These are phyloP conservation scores for Candida buenavistaensis DNA, from an alignment of 1,139 yeast genomes.

Conservation along the genomic window DNA sequence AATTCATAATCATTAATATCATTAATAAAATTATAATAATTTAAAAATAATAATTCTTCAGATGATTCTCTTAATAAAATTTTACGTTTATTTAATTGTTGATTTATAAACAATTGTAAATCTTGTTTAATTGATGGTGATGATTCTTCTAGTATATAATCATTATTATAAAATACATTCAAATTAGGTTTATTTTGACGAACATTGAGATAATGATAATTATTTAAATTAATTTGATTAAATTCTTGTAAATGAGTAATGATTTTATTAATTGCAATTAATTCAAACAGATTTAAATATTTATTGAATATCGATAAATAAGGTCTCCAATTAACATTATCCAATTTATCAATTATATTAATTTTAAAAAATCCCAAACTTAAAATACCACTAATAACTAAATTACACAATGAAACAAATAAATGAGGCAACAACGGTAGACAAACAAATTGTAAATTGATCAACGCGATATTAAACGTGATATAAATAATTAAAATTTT, in stretches of 20 bases:
- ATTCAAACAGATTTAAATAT: slow-evolving; percentile 28
- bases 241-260: slow-evolving; percentile 42
- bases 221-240: slow-evolving; percentile 38
- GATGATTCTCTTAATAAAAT: slow-evolving; percentile 34
- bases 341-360: slow-evolving; percentile 18
- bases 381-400: slow-evolving; percentile 7
- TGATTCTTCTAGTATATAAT: slow-evolving; percentile 32
- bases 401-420: slow-evolving; percentile 13
- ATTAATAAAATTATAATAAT: slow-evolving; percentile 32
- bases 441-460: slow-evolving; percentile 3
- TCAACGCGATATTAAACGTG: slow-evolving; percentile 1
- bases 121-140: slow-evolving; percentile 1
- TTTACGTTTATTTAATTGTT: slow-evolving; percentile 27
- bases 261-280: slow-evolving; percentile 29
- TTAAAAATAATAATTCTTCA: slow-evolving; percentile 38
- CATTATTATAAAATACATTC: slow-evolving; percentile 21
- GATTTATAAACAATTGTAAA: slow-evolving; percentile 23
- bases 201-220: slow-evolving; percentile 38
- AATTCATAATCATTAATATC: slow-evolving; percentile 21
- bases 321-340: slow-evolving; percentile 37
- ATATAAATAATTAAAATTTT: background rate
- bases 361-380: slow-evolving; percentile 15
- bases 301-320: slow-evolving; percentile 25
- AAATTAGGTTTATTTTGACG: slow-evolving; percentile 20
- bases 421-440: slow-evolving; percentile 16